Evolutionary conservation across 1,139 yeast species (phyloP).

Genomic region (Zygosaccharomyces pseudobailii): DNA sequence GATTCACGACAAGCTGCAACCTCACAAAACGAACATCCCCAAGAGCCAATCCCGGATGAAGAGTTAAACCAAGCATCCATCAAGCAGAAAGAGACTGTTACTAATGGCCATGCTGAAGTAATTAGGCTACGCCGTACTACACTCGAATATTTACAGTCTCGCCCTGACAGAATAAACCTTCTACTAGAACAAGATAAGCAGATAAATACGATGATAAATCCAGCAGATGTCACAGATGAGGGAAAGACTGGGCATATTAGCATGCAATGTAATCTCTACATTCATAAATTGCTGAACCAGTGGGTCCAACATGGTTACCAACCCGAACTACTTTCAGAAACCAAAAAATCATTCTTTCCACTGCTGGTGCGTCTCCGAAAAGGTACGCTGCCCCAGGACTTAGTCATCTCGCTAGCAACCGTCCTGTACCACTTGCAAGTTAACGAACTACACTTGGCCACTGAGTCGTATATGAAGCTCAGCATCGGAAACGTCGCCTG

Average conservation of each 20-base stretch:
- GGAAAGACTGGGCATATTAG: constrained; percentile 22
- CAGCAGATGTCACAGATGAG: constrained; percentile 17
- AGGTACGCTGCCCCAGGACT: constrained; percentile 40
- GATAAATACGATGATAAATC: constrained; percentile 34
- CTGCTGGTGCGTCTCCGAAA: constrained; percentile 56
- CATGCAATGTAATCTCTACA: constrained; percentile 45
- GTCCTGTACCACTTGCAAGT: constrained; percentile 57
- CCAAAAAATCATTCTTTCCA: constrained; percentile 57
- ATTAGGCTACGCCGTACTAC: too few relatives aligned
- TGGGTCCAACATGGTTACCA: constrained; percentile 41
- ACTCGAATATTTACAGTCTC: too few relatives aligned
- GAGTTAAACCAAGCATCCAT: not conserved
- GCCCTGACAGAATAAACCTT: constrained; percentile 22
- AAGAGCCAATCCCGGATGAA: not conserved
- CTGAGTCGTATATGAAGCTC: constrained; percentile 66
- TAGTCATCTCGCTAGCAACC: constrained; percentile 56
- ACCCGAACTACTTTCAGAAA: constrained; percentile 39
- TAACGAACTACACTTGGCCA: constrained; percentile 50
- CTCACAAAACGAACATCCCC: too few relatives aligned
- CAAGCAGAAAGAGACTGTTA: too few relatives aligned
- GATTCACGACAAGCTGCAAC: not conserved
- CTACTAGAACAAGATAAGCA: constrained; percentile 9
- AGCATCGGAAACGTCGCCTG: constrained; percentile 88
- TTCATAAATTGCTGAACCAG: constrained; percentile 42
- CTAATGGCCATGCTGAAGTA: too few relatives aligned